These are phyloP conservation scores for Pelagophyceae sp. DNA, from an alignment of 352 stramenopile genomes.

Conservation along the genomic window DNA sequence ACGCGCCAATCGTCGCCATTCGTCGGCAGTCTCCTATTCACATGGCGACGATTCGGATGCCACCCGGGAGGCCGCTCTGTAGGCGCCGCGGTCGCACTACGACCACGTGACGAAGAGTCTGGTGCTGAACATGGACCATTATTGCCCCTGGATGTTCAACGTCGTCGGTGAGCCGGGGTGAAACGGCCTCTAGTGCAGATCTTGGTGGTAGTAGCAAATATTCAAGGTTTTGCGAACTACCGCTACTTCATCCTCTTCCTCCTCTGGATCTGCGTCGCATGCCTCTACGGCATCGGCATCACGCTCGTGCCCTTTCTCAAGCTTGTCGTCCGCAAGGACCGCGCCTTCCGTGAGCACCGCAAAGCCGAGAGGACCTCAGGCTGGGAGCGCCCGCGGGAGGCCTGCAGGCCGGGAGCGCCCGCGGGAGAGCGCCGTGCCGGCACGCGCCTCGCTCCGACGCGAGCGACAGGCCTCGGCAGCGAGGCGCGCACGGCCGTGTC, in stretches of 20 bases:
- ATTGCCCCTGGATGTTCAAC: slow-evolving; percentile 58
- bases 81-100: slow-evolving; percentile 55
- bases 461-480: no score
- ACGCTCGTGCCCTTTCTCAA: slow-evolving; percentile 41
- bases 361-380: no score
- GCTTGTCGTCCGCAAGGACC: no score
- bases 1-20: no score
- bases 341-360: no score
- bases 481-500: slow-evolving; percentile 40
- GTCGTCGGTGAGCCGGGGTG: slow-evolving; percentile 54
- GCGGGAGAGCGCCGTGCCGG: no score
- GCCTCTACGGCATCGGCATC: slow-evolving; percentile 48
- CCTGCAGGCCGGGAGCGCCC: no score
- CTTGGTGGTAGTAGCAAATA: slow-evolving; percentile 75
- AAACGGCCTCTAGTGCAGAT: slow-evolving; percentile 63
- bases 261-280: slow-evolving; percentile 41
- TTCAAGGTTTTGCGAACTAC: slow-evolving; percentile 57
- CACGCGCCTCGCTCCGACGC: no score
- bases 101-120: slow-evolving; percentile 56
- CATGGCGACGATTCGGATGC: no score
- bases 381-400: no score
- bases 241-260: slow-evolving; percentile 62
- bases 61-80: no score
- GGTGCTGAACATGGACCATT: slow-evolving; percentile 65
- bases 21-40: no score